Percentiles rank a stretch among this genome's conserved stretches.
phyloP scores from a whole-genome alignment of 495 filamentous ascomycete species.

The Friedmanniomyces endolithicus region DNA sequence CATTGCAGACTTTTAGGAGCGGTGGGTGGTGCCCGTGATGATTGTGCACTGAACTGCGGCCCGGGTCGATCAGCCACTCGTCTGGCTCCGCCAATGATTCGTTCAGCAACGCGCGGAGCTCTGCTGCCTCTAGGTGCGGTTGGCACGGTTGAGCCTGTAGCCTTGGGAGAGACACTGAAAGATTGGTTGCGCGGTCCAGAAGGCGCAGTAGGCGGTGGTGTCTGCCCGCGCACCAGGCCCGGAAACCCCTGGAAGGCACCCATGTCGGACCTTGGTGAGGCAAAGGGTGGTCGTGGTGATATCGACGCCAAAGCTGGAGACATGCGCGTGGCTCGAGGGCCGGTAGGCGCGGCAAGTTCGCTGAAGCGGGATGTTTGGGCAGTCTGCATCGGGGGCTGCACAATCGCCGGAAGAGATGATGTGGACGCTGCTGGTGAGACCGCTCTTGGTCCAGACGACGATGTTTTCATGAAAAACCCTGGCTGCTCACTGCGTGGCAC shows the following conservation, averaged over 20 bases:
- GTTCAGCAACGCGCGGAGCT: conserved; percentile 19
- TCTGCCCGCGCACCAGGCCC: conserved; percentile 7
- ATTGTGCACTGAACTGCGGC: conserved; percentile 1
- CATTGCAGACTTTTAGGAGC: conserved; percentile 17
- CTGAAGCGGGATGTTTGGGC: neutral
- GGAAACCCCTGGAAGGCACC: neutral
- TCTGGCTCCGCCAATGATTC: neutral
- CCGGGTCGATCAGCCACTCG: conserved; percentile 8
- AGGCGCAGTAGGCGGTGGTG: conserved; percentile 20
- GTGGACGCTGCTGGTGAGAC: neutral
- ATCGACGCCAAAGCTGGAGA: conserved; percentile 21
- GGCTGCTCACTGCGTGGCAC: neutral
- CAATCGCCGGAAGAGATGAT: conserved; percentile 5
- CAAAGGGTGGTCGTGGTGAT: conserved; percentile 15
- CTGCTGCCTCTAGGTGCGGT: conserved; percentile 32
- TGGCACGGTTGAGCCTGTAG: conserved; percentile 22
- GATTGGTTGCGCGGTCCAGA: conserved; percentile 21
- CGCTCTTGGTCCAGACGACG: neutral
- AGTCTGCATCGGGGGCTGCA: conserved; percentile 11
- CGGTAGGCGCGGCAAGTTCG: conserved; percentile 15
- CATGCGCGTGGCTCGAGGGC: conserved; percentile 19
- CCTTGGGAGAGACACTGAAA: conserved; percentile 28
- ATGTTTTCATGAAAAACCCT: neutral
- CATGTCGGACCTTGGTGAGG: conserved; percentile 12
- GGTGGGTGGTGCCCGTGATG: conserved; percentile 17